Base-by-base conservation (phyloP, 176 grass and related monocot genomes). In the Cenchrus purpureus region DNA sequence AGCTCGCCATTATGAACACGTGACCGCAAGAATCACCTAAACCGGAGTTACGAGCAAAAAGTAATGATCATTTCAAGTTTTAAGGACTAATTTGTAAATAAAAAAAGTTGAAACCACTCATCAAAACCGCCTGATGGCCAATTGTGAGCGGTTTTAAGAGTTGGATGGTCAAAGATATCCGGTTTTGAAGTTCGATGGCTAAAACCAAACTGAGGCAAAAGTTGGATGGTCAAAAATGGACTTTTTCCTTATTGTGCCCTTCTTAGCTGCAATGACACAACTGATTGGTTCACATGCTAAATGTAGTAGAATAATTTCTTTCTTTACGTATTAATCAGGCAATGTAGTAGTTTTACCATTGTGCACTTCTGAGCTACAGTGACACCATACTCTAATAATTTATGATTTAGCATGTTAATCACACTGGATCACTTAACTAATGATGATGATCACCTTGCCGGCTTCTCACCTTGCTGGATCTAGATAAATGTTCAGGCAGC, bases 401-500 rank as follows among this genome's bases (percentile, higher is more conserved):
- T 53, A 29, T 53, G 71, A 53, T 42, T 81, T 78, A 1, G 7
- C 12, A 63, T 29, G 6, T 14, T 44, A 28, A 62, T 12, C 7
- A 25, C 28, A 34, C 16, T 55, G 25, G 40, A 20, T 53, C 29
- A 65, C 48, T 55, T 61, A 11, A 56, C 25, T 13, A 68, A 68
- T 42, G 48, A 68, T 42, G 48, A 68, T n/a, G 16, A 66, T 58
- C 8, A 62, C 32, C 15, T 44, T 81, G 34, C 1, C 54, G 11
- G 32, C 54, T 73, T 71, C 16, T 51, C 31, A 69, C 32, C 37
- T 83, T 37, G 28, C 7, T 64, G 3, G 65, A 46, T 46, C 45
- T 8, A 9, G 45, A 66, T 67, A 63, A 58, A 65, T 84, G 42
- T 49, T 83, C 61, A 73, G 40, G 22, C 37, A 68, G 19, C 32